A percentile compares a stretch with the other conserved stretches of the same genome.
Conservation (phyloP, 1,284 basidiomycete genomes). For the Athelia psychrophila region DNA sequence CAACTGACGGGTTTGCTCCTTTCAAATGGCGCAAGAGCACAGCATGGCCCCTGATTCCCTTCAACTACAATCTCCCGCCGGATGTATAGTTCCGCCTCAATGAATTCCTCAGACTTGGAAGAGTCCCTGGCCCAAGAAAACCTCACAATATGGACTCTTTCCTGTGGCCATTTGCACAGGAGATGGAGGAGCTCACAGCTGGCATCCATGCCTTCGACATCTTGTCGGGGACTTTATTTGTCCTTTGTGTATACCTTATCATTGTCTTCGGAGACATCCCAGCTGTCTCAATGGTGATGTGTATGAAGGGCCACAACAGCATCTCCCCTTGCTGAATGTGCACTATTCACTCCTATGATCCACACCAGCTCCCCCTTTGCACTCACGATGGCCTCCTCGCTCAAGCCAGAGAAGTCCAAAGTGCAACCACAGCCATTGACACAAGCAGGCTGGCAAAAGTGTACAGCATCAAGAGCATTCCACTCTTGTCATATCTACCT, state of each 20-base stretch:
- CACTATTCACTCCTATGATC: constrained; percentile 32
- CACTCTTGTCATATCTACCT: constrained; percentile 27
- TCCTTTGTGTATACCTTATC: constrained; percentile 22
- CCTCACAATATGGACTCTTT: constrained; percentile 29
- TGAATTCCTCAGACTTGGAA: constrained; percentile 24
- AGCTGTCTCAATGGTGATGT: constrained; percentile 26
- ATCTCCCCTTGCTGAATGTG: constrained; percentile 41
- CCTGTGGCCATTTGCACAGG: constrained; percentile 23
- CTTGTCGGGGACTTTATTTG: constrained; percentile 4
- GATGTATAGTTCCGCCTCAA: constrained; percentile 22
- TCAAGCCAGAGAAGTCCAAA: constrained; percentile 29
- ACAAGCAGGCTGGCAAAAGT: constrained; percentile 24
- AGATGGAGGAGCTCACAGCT: constrained; percentile 19
- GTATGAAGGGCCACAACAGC: constrained; percentile 44
- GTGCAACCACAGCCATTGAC: constrained; percentile 10
- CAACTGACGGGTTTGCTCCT: constrained; percentile 30
- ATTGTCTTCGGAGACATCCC: constrained; percentile 28
- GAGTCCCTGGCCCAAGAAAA: constrained; percentile 29
- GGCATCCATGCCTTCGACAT: constrained; percentile 22
- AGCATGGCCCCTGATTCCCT: constrained; percentile 27
- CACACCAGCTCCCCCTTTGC: constrained; percentile 33
- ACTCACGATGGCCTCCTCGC: constrained; percentile 28
- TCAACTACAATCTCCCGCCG: constrained; percentile 29
- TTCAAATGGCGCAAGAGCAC: constrained; percentile 23
- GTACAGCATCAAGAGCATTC: constrained; percentile 39